phyloP scores from a whole-genome alignment of 2,329 filamentous ascomycete species.

The Colletotrichum musicola region DNA sequence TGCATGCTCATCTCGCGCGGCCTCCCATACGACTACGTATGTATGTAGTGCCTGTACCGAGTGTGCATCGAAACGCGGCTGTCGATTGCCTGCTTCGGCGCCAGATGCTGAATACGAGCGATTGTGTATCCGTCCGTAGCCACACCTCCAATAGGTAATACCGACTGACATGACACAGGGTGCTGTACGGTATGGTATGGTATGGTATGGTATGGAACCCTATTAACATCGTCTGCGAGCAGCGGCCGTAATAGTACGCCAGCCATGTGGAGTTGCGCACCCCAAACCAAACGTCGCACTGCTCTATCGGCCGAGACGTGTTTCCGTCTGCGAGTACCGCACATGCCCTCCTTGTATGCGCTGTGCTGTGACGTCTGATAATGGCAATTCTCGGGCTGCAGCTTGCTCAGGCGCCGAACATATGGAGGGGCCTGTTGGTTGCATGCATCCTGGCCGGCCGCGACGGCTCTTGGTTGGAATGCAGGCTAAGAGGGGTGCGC shows the following conservation, averaged over 20 bases:
- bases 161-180: no score
- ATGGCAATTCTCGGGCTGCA: conserved; percentile 30
- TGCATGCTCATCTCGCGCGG: conserved; percentile 9
- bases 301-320: conserved; percentile 38
- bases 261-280: conserved; percentile 20
- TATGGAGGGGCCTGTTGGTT: conserved; percentile 20
- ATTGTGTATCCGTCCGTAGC: conserved; percentile 3
- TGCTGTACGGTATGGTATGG: no score
- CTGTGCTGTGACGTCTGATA: conserved; percentile 38
- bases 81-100: background rate
- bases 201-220: no score
- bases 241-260: conserved; percentile 27
- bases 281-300: conserved; percentile 33
- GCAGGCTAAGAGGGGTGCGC: background rate
- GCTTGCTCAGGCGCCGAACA: conserved; percentile 29
- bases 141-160: background rate
- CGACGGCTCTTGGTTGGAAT: conserved; percentile 32
- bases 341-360: conserved; percentile 19
- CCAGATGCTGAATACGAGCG: conserved; percentile 12
- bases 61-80: background rate
- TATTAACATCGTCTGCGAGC: background rate
- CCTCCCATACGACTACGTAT: no score
- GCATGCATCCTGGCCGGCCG: conserved; percentile 25
- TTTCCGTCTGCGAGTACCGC: conserved; percentile 21
- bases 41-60: background rate